These are phyloP conservation scores for Jatropha curcas DNA, from an alignment of 345 rosid species.

Conservation along the genomic window DNA sequence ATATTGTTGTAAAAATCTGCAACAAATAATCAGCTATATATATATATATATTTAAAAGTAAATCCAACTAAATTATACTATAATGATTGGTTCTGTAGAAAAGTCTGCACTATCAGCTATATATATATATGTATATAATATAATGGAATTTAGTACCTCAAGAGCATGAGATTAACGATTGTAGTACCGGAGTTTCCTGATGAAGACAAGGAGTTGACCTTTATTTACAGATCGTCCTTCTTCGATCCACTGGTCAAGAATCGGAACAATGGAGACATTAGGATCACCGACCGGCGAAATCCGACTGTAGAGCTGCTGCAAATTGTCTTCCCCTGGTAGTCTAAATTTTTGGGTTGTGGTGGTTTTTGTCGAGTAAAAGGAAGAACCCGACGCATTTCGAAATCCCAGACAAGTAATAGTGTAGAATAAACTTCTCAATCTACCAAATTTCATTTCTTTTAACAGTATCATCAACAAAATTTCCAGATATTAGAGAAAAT, in stretches of 20 bases:
- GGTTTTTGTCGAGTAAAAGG: not conserved
- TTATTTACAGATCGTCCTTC: slow-evolving; percentile 32
- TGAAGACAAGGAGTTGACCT: slow-evolving; percentile 8
- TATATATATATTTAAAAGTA: too few species aligned
- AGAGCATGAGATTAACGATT: slow-evolving; percentile 42
- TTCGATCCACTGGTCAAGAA: slow-evolving; percentile 46
- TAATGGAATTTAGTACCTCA: slow-evolving; percentile 28
- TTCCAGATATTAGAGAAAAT: too few species aligned
- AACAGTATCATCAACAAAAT: not conserved
- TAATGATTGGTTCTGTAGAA: too few species aligned
- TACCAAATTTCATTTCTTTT: not conserved
- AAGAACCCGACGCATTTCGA: slow-evolving; percentile 2
- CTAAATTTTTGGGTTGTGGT: too few species aligned
- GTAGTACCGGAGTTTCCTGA: slow-evolving; percentile 27
- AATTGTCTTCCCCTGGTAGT: not conserved
- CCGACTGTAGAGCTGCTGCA: slow-evolving; percentile 22
- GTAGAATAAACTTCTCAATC: not conserved
- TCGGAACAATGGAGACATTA: slow-evolving; percentile 28
- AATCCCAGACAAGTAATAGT: slow-evolving; percentile 8
- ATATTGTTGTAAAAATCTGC: too few species aligned
- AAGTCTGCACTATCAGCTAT: too few species aligned
- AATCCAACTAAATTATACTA: too few species aligned
- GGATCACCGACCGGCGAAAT: slow-evolving; percentile 37
- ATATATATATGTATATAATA: not conserved
- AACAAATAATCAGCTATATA: too few species aligned